Conservation (phyloP, 1,139 yeast genomes). For the Candida dubliniensis region DNA sequence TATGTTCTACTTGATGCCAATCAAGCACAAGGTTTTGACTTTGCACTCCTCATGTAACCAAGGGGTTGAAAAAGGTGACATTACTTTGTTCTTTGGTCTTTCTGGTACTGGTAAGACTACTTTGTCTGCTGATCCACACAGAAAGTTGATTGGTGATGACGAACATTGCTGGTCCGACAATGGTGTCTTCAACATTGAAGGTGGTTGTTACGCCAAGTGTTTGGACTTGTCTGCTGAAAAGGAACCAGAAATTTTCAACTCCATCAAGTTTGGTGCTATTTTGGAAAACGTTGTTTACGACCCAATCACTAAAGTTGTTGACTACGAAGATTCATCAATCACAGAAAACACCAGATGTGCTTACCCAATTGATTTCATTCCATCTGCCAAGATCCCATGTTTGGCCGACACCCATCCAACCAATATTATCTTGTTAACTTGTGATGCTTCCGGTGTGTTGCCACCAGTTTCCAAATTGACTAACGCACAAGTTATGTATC, state of each 20-base stretch:
- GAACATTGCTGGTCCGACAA: constrained; percentile 99
- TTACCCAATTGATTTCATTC: constrained; percentile 95
- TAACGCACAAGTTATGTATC: constrained; percentile 97
- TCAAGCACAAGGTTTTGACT: constrained; percentile 86
- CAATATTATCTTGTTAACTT: constrained; percentile 88
- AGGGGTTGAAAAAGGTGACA: constrained; percentile 74
- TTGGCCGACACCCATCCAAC: constrained; percentile 87
- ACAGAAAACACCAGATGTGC: constrained; percentile 99
- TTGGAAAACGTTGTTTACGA: constrained; percentile 93
- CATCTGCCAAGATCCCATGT: constrained; percentile 96
- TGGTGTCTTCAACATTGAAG: constrained; percentile 99
- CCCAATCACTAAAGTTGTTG: constrained; percentile 75
- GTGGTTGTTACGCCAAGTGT: constrained; percentile 99
- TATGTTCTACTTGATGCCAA: constrained; percentile 98
- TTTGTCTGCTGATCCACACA: constrained; percentile 92
- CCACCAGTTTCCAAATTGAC: constrained; percentile 96
- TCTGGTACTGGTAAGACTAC: constrained; percentile 99
- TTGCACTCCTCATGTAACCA: constrained; percentile 96
- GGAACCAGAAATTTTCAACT: constrained; percentile 97
- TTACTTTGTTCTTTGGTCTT: constrained; percentile 92
- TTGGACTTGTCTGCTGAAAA: constrained; percentile 85
- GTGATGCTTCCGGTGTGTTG: constrained; percentile 97
- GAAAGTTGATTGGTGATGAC: constrained; percentile 95
- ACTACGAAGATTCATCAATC: constrained; percentile 75
- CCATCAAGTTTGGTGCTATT: constrained; percentile 91